Evolutionary conservation across 2,329 filamentous ascomycete genomes (phyloP), one percentile per base, ranked within the genome.

Genomic region (Sporothrix pallida): DNA sequence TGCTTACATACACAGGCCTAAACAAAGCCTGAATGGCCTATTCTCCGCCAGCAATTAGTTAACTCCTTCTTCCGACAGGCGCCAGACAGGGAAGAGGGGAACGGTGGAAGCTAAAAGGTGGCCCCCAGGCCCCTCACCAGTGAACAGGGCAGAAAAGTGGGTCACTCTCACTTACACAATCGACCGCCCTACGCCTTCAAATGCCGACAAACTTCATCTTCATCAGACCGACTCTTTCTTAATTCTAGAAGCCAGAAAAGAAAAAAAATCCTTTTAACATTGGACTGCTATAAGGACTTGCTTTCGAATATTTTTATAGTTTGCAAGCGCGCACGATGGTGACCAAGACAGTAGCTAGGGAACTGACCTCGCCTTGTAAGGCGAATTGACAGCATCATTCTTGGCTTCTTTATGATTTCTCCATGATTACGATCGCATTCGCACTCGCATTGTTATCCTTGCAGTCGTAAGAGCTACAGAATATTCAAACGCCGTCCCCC

Each of bases 101-200:
- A 60, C n/a, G 62, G 62, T 46, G 62, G 42, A 44, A 48, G 62
- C 62, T 17, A 67, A 67, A 67, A 42, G 4, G 31, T 46, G 42
- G 62, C 37, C 62, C 8, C 42, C 15, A 26, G 42, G 62, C 37
- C 62, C 8, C 42, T 23, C n/a, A 15, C 4, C n/a, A 65, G 37
- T 63, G 60, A 44, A 17, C n/a, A 65, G n/a, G 20, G 42, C 42
- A 67, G 10, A 67, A 67, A 67, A 67, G 20, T n/a, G 62, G 62
- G 42, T 7, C 62, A 0, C 13, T 26, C 10, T 48, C 62, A 67
- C 62, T 67, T 67, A 67, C 42, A 67, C 62, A 48, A 65, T 15
- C 31, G 52, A 23, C 10, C 10, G 20, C 20, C 23, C 31, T 37
- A 10, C 5, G n/a, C 56, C 26, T 60, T 31, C 17, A n/a, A 26